Conservation (phyloP, 2,329 filamentous ascomycete genomes). For the Microdochium paspali region DNA sequence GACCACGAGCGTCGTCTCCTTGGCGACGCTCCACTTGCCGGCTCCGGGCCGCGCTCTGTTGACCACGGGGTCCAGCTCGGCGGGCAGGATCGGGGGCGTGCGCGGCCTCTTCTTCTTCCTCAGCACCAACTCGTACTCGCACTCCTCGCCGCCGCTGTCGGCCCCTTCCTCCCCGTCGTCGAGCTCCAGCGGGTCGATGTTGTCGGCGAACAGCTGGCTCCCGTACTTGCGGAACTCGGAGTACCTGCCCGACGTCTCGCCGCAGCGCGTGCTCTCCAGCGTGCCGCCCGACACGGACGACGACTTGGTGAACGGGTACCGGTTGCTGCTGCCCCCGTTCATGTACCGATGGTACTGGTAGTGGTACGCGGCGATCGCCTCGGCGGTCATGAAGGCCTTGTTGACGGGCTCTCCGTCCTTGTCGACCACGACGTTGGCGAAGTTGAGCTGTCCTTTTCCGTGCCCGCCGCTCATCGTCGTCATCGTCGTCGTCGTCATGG, state of each 20-base stretch:
- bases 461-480: no score
- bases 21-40: background rate
- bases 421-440: no score
- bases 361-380: background rate
- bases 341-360: background rate
- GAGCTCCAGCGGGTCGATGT: no score
- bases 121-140: background rate
- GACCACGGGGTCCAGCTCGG: background rate
- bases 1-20: background rate
- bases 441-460: no score
- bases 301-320: background rate
- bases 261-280: background rate
- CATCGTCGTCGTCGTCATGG: no score
- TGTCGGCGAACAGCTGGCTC: background rate
- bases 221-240: background rate
- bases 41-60: background rate
- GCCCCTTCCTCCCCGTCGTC: no score
- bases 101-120: background rate
- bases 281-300: background rate
- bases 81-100: background rate
- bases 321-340: background rate
- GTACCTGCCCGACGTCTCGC: background rate
- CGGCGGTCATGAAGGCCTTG: background rate
- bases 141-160: no score
- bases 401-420: no score